Conservation (phyloP, 768 basidiomycete species). For the Thelephora aurantiotincta region DNA sequence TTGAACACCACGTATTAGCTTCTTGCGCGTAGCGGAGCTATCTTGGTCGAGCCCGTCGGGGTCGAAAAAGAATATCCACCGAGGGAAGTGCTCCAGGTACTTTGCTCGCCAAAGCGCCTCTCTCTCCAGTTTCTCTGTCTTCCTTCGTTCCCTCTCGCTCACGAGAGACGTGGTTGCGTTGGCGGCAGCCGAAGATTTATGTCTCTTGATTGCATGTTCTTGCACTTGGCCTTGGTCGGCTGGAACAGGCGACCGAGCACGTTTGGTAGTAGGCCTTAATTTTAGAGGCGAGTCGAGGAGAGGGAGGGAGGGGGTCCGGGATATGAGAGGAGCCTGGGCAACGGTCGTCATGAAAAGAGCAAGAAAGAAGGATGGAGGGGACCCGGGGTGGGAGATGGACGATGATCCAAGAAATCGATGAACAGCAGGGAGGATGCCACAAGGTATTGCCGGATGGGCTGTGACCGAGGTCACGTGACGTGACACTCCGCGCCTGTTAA, state of each 20-base stretch:
- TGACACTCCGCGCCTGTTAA: not conserved
- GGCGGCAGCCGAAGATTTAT: constrained; percentile 16
- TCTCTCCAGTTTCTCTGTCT: constrained; percentile 33
- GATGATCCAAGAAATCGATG: constrained; percentile 9
- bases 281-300: constrained; percentile 13
- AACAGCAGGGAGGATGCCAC: no score
- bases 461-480: not conserved
- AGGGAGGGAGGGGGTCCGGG: constrained; percentile 22
- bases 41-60: constrained; percentile 31
- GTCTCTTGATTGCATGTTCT: constrained; percentile 26
- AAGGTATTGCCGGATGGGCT: not conserved
- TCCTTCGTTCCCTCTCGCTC: constrained; percentile 25
- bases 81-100: constrained; percentile 76
- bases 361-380: constrained; percentile 2
- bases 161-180: constrained; percentile 9
- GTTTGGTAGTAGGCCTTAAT: constrained; percentile 23
- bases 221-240: constrained; percentile 15
- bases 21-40: constrained; percentile 20
- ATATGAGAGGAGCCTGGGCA: constrained; percentile 34
- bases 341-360: constrained; percentile 27
- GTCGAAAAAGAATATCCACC: constrained; percentile 80
- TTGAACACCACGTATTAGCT: constrained; percentile 40
- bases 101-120: constrained; percentile 69
- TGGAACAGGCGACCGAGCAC: constrained; percentile 38
- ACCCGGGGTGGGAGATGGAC: constrained; percentile 2